Conservation (phyloP, 2,329 filamentous ascomycete genomes). For the Colletotrichum trifolii region DNA sequence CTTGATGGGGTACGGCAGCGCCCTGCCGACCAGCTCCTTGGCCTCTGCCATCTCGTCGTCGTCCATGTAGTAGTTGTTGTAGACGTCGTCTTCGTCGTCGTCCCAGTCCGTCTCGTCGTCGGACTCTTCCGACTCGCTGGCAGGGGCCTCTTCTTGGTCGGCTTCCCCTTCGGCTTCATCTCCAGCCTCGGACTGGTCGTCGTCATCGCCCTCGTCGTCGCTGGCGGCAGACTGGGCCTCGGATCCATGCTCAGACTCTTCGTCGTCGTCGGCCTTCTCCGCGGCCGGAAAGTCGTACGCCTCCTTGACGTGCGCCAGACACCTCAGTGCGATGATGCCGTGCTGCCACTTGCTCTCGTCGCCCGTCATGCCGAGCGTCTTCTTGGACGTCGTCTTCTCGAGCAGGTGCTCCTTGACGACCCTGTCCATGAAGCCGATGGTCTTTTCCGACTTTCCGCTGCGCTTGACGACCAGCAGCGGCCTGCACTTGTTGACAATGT, state of each 20-base stretch:
- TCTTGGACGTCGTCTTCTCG: conserved; percentile 45
- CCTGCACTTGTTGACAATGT: conserved; percentile 51
- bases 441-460: conserved; percentile 31
- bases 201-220: conserved; percentile 16
- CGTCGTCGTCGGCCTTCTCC: conserved; percentile 10
- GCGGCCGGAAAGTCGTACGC: conserved; percentile 43
- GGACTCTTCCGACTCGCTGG: conserved; percentile 25
- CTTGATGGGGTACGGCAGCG: conserved; percentile 51
- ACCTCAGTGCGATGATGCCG: conserved; percentile 52
- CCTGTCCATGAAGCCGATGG: conserved; percentile 43
- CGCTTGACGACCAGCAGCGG: conserved; percentile 42
- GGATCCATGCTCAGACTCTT: conserved; percentile 6
- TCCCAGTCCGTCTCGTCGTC: conserved; percentile 24
- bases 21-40: conserved; percentile 40
- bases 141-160: background rate
- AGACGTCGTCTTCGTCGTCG: conserved; percentile 33
- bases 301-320: conserved; percentile 51
- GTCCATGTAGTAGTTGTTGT: conserved; percentile 38
- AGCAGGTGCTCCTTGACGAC: conserved; percentile 53
- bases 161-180: too few species aligned
- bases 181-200: conserved; percentile 16
- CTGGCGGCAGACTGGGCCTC: background rate
- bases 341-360: conserved; percentile 55
- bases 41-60: conserved; percentile 44
- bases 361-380: conserved; percentile 47